Percentiles rank a stretch among this genome's conserved stretches.
These are phyloP conservation scores for Colletotrichum sp. DNA, from an alignment of 2,329 filamentous ascomycete genomes.

Conservation along the genomic window DNA sequence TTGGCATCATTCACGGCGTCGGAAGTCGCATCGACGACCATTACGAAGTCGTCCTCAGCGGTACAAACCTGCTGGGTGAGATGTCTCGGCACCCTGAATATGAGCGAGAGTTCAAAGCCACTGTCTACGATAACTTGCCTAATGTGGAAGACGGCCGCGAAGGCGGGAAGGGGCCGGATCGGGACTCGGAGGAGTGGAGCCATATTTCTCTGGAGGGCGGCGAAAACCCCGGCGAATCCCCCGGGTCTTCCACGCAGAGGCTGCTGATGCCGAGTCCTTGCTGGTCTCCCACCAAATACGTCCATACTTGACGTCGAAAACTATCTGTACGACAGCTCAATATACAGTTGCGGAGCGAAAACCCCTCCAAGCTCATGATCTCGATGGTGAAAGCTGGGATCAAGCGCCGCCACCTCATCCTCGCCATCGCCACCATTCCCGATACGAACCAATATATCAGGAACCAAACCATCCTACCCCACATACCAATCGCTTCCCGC, in stretches of 20 bases:
- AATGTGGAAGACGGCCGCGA: not conserved
- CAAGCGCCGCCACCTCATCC: not conserved
- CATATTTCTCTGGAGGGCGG: not conserved
- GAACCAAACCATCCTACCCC: not conserved
- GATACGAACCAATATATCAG: not conserved
- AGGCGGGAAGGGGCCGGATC: not conserved
- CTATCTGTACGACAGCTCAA: not conserved
- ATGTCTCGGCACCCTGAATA: not conserved
- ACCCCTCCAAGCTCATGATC: too few relatives aligned
- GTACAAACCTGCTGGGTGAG: too few relatives aligned
- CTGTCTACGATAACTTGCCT: not conserved
- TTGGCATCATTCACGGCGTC: not conserved
- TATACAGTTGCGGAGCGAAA: not conserved
- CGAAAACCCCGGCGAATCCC: not conserved
- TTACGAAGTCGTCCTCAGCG: not conserved
- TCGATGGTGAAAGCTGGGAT: not conserved
- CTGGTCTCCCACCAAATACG: rapidly evolving
- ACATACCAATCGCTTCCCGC: not conserved
- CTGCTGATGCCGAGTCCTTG: not conserved
- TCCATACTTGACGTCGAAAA: not conserved
- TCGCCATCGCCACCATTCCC: not conserved
- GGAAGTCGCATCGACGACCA: not conserved
- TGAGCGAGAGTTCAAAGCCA: not conserved
- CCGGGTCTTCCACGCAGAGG: not conserved
- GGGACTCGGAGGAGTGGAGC: not conserved